Percentiles rank a stretch among this genome's conserved stretches.
These are phyloP conservation scores for Pezizomycotina sp. DNA, from an alignment of 2,329 filamentous ascomycete species.

Conservation along the genomic window DNA sequence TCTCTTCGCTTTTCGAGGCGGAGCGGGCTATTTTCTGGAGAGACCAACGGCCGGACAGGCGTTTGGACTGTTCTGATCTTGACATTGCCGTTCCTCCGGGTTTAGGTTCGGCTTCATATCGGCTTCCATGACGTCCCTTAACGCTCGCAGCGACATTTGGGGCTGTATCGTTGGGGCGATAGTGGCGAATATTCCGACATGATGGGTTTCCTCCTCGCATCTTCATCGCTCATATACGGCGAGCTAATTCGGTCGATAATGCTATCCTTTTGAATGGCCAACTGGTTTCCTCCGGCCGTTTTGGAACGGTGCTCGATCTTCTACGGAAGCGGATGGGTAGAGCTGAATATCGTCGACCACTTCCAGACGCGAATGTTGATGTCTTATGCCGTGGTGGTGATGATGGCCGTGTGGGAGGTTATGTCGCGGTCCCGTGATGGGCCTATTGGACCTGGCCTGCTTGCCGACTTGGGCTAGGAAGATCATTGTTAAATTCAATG, in stretches of 20 bases:
- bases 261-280: constrained; percentile 95
- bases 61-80: no score
- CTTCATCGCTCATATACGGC: constrained; percentile 86
- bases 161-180: constrained; percentile 36
- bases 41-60: no score
- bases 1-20: no score
- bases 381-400: constrained; percentile 40
- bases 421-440: constrained; percentile 32
- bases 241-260: constrained; percentile 95
- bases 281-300: constrained; percentile 50
- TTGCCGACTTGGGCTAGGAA: constrained; percentile 14
- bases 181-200: constrained; percentile 67
- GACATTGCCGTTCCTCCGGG: no score
- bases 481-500: no score
- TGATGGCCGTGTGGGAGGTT: constrained; percentile 16
- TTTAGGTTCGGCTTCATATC: no score
- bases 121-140: no score
- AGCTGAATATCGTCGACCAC: constrained; percentile 59
- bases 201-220: constrained; percentile 76
- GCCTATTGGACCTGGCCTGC: constrained; percentile 17
- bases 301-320: constrained; percentile 78
- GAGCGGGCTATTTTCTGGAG: no score
- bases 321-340: constrained; percentile 62
- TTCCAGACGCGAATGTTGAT: constrained; percentile 52
- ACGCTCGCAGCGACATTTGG: no score